A percentile compares a stretch with the other conserved stretches of the same genome.
These are phyloP conservation scores for Zea mays DNA, from an alignment of 176 grass and related monocot genomes.

Conservation along the genomic window Zm-B73-REFERENCE-NAM-5.0 NC_050100.1:197247501-197248000, in stretches of 20 bases:
- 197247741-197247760: slow-evolving; percentile 80
- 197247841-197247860: slow-evolving; percentile 80
- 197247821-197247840: slow-evolving; percentile 95
- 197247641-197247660: slow-evolving; percentile 94
- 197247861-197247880: slow-evolving; percentile 62
- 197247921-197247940: slow-evolving; percentile 85
- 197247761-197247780: slow-evolving; percentile 74
- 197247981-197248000: slow-evolving; percentile 73
- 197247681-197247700: slow-evolving; percentile 62
- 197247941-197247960: slow-evolving; percentile 90
- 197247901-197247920: slow-evolving; percentile 82
- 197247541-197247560: slow-evolving; percentile 98
- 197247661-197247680: slow-evolving; percentile 87
- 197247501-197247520: slow-evolving; percentile 79
- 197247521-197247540: slow-evolving; percentile 99
- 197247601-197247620: slow-evolving; percentile 89
- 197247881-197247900: slow-evolving; percentile 94
- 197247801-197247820: slow-evolving; percentile 82
- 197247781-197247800: slow-evolving; percentile 95
- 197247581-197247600: slow-evolving; percentile 92
- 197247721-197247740: slow-evolving; percentile 71
- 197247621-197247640: slow-evolving; percentile 72
- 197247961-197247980: slow-evolving; percentile 85
- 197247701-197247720: slow-evolving; percentile 57
- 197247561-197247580: slow-evolving; percentile 95